Conservation (phyloP, 495 filamentous ascomycete genomes). For the Parmelia sp. region DNA sequence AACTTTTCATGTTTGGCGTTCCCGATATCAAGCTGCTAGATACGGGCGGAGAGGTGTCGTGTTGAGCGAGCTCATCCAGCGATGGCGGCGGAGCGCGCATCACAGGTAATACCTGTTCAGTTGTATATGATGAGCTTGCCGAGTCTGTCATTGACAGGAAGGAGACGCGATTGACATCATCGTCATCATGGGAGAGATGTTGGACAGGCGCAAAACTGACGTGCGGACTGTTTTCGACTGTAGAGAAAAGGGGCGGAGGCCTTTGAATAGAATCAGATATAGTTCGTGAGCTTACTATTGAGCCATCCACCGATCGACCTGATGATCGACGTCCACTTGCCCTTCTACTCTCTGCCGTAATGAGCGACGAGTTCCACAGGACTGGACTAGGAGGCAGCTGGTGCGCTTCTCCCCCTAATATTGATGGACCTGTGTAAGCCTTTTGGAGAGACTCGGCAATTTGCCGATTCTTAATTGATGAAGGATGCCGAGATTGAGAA, state of each 20-base stretch:
- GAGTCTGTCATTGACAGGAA: slow-evolving; percentile 22
- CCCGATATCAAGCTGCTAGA: neutral
- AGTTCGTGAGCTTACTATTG: slow-evolving; percentile 17
- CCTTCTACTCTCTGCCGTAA: slow-evolving; percentile 14
- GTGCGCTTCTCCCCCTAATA: slow-evolving; percentile 12
- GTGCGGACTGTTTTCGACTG: slow-evolving; percentile 18
- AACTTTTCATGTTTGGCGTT: neutral
- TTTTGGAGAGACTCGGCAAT: slow-evolving; percentile 25
- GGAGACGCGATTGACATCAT: slow-evolving; percentile 22
- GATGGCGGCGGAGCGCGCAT: slow-evolving; percentile 3
- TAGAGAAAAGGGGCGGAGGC: slow-evolving; percentile 20
- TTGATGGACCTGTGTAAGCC: slow-evolving; percentile 21
- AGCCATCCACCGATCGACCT: slow-evolving; percentile 11
- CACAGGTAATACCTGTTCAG: slow-evolving; percentile 13
- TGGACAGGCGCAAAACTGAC: slow-evolving; percentile 13
- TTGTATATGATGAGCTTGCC: slow-evolving; percentile 15
- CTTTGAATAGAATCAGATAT: slow-evolving; percentile 19
- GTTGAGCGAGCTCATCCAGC: neutral
- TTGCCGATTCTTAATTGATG: slow-evolving; percentile 11
- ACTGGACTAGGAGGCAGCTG: slow-evolving; percentile 15
- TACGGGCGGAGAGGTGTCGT: slow-evolving; percentile 3
- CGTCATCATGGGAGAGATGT: neutral
- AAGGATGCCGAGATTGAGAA: slow-evolving; percentile 11
- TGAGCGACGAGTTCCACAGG: slow-evolving; percentile 3
- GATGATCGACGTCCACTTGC: slow-evolving; percentile 17